A percentile compares a stretch with the other conserved stretches of the same genome.
Conservation (phyloP, 1,139 yeast genomes). For the Geotrichum histeridarum region DNA sequence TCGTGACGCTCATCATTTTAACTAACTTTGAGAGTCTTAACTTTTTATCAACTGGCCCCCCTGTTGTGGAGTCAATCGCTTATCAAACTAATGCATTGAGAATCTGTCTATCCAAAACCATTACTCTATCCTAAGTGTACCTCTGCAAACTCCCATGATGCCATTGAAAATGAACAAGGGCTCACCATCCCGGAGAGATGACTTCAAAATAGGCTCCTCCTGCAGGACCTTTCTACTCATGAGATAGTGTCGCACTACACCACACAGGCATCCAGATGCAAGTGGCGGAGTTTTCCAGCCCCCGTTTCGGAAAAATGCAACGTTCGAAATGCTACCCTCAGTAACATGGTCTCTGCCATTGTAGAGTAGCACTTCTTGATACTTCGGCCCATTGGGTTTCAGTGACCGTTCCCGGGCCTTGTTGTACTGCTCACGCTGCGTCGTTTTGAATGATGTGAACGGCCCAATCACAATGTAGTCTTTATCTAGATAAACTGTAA, state of each 20-base stretch:
- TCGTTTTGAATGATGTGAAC: conserved; percentile 85
- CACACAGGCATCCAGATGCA: conserved; percentile 77
- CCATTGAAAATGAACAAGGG: conserved; percentile 73
- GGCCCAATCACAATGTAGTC: conserved; percentile 56
- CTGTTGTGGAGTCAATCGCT: no score
- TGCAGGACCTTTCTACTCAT: conserved; percentile 50
- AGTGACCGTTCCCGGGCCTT: conserved; percentile 51
- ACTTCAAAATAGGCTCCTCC: conserved; percentile 49
- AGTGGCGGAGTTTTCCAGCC: conserved; percentile 78
- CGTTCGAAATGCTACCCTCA: conserved; percentile 83
- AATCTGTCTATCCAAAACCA: no score
- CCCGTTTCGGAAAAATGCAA: conserved; percentile 56
- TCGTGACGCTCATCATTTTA: no score
- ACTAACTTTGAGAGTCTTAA: no score
- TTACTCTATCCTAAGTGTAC: conserved; percentile 32
- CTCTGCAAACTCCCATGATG: conserved; percentile 72
- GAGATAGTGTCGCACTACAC: conserved; percentile 68
- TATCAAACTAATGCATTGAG: no score
- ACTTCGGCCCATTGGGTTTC: conserved; percentile 21
- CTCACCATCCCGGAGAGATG: conserved; percentile 55
- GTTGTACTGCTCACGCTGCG: conserved; percentile 59
- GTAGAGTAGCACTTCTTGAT: conserved; percentile 66
- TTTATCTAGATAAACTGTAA: conserved; percentile 61
- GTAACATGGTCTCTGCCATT: conserved; percentile 58
- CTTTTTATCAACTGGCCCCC: no score